Evolutionary conservation across 2,329 filamentous ascomycete species (phyloP).

Genomic region (Onygenales sp.): DNA sequence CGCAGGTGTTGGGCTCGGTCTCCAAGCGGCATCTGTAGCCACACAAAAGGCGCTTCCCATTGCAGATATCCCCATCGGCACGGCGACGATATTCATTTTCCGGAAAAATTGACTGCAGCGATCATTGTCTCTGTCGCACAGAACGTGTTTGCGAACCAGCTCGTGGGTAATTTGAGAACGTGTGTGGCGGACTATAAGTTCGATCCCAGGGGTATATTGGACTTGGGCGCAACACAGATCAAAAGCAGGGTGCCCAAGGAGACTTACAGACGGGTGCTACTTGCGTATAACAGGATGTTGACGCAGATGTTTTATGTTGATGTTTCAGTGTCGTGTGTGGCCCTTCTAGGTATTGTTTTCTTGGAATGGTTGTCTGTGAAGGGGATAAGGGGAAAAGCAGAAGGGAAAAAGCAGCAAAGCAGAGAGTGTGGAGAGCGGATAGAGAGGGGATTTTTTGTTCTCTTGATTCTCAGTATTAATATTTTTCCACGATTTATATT

Average conservation of each 20-base stretch:
- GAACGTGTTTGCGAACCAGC: constrained; percentile 21
- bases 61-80: constrained; percentile 19
- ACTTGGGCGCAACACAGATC: constrained; percentile 18
- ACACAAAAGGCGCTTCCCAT: constrained; percentile 17
- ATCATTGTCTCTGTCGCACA: constrained; percentile 35
- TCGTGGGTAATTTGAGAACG: constrained; percentile 3
- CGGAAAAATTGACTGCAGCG: constrained; percentile 34
- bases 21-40: constrained; percentile 14
- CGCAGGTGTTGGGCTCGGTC: constrained; percentile 20
- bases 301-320: constrained; percentile 18
- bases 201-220: constrained; percentile 12
- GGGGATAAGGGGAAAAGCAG: constrained; percentile 5
- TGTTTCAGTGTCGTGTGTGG: constrained; percentile 16
- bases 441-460: background rate
- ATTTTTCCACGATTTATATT: too few species aligned
- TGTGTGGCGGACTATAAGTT: constrained; percentile 14
- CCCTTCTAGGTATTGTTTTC: constrained; percentile 12
- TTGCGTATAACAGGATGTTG: constrained; percentile 18
- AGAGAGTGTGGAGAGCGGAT: background rate
- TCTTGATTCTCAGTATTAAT: too few species aligned
- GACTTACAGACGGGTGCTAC: constrained; percentile 14
- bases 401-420: background rate
- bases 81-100: constrained; percentile 20
- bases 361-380: constrained; percentile 22
- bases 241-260: constrained; percentile 12